Evolutionary conservation across 495 filamentous ascomycete species (phyloP), one percentile per base, ranked within the genome.

Genomic region (Annulohypoxylon maeteangense): DNA sequence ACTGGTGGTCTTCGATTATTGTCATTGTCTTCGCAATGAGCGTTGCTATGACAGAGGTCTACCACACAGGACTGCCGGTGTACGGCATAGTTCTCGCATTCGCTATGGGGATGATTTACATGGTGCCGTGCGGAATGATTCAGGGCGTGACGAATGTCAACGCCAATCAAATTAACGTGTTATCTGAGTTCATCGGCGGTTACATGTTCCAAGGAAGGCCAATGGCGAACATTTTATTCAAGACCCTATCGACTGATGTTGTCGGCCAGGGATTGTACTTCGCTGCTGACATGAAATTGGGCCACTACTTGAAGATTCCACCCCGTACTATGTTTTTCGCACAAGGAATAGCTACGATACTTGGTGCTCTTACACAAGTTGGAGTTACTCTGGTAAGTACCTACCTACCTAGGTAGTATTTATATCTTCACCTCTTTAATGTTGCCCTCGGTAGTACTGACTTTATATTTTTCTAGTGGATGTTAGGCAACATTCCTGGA

Each of bases 51-150:
- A 72, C 73, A 31, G 75, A 80, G 29, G 75, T 74, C 1, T 75
- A 74, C 56, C 64, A 77, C 67, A 74, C 74, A 10, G 69, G 71
- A 4, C 25, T 74, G 14, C 75, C 74, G 6, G 62, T 74, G 5
- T 75, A 75, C 34, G 76, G 74, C 7, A 62, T 78, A 32, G 66
- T 75, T 4, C 62, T 78, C 20, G 76, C 68, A 5, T 68, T 78
- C 10, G 38, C 80, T 2, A 74, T 79, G 20, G 80, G 82, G 1
- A 57, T 79, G 70, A 56, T 78, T 3, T 78, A 74, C 60, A 74
- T 77, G 75, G 57, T 78, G 0, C 76, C 76, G 1, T 72, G 68
- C 22, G 76, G 76, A 4, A 75, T 78, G 53, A 75, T 78, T 40
- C 68, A 72, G 53, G 74, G 67, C 10, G 62, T 78, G n/a, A 72